Evolutionary conservation across 331 rosid species (phyloP).

Genomic region (Saraca asoca): DNA sequence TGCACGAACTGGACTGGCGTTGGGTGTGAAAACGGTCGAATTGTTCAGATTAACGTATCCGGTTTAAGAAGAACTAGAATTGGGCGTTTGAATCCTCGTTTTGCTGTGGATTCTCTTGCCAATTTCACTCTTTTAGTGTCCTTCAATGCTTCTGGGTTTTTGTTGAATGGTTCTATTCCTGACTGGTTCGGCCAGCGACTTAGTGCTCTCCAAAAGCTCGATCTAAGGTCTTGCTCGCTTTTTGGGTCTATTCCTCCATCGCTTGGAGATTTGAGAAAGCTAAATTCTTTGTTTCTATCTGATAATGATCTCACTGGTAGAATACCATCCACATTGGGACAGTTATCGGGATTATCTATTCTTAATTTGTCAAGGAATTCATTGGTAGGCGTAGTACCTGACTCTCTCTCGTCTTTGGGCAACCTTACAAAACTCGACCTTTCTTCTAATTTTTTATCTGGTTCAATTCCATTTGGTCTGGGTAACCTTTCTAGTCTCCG

Average conservation of each 20-base stretch:
- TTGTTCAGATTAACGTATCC: constrained; percentile 52
- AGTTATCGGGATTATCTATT: constrained; percentile 42
- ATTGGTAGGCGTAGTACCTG: constrained; percentile 65
- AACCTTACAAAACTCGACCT: constrained; percentile 67
- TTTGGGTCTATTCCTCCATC: constrained; percentile 64
- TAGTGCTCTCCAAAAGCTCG: constrained; percentile 57
- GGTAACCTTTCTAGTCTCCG: constrained; percentile 52
- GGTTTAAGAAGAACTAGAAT: constrained; percentile 61
- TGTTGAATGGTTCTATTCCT: constrained; percentile 81
- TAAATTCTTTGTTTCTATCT: constrained; percentile 56
- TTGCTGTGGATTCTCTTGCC: constrained; percentile 60
- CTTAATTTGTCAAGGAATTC: constrained; percentile 69
- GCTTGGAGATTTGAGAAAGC: constrained; percentile 55
- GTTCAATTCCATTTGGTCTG: constrained; percentile 58
- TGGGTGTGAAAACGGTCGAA: constrained; percentile 55
- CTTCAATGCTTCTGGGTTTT: constrained; percentile 87
- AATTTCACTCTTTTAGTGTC: constrained; percentile 58
- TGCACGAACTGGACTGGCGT: constrained; percentile 75
- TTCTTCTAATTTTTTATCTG: constrained; percentile 70
- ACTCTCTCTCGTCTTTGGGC: constrained; percentile 50
- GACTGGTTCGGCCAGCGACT: constrained; percentile 72
- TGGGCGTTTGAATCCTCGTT: constrained; percentile 48
- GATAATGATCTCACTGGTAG: constrained; percentile 66
- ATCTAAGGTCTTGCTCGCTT: constrained; percentile 59
- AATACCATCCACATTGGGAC: constrained; percentile 59